Conservation (phyloP, 768 basidiomycete species). For the Mycena chlorophos region DNA sequence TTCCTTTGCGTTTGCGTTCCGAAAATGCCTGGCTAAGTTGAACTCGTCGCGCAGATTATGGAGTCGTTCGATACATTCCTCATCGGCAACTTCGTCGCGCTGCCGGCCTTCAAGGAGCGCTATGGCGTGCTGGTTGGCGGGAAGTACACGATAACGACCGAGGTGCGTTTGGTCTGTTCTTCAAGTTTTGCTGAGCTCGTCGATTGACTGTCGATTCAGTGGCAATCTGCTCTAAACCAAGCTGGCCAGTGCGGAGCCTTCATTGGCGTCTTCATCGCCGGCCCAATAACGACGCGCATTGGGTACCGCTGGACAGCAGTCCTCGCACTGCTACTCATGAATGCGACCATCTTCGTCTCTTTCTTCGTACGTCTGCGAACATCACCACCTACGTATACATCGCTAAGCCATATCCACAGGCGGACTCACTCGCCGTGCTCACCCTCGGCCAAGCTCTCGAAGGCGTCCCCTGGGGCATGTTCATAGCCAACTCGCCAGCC, state of each 20-base stretch:
- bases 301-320: constrained; percentile 23
- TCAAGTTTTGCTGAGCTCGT: not conserved
- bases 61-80: not conserved
- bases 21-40: not conserved
- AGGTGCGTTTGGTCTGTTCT: not conserved
- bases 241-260: constrained; percentile 21
- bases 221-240: constrained; percentile 20
- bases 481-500: constrained; percentile 23
- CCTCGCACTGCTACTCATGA: constrained; percentile 8
- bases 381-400: too few relatives aligned
- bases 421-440: constrained; percentile 17
- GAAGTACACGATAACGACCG: not conserved
- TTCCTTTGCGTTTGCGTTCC: too few relatives aligned
- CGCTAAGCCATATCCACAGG: too few relatives aligned
- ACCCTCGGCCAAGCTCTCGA: constrained; percentile 18
- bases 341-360: not conserved
- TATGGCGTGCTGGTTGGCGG: not conserved
- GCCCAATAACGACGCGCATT: constrained; percentile 19
- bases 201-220: not conserved
- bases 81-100: not conserved
- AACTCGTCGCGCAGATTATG: not conserved
- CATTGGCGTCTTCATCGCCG: constrained; percentile 21
- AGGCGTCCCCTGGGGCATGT: constrained; percentile 22
- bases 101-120: not conserved
- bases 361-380: too few relatives aligned